Conservation (phyloP, 768 basidiomycete species). For the Pleurotus djamor region DNA sequence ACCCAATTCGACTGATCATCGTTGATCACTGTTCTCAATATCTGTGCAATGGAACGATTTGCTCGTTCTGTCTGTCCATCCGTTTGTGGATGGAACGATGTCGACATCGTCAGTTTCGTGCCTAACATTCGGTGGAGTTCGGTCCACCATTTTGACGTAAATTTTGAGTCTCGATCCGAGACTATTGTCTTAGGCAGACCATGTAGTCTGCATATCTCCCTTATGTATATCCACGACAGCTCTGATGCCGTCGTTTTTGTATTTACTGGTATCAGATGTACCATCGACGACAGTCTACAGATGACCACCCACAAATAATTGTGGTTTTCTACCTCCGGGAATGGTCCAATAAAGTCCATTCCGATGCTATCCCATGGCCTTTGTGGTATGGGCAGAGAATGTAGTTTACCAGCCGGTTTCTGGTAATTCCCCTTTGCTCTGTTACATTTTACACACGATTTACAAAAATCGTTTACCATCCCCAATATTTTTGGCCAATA, state of each 20-base stretch:
- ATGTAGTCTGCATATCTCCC: conserved; percentile 25
- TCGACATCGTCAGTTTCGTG: conserved; percentile 28
- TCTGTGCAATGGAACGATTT: conserved; percentile 26
- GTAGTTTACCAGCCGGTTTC: conserved; percentile 22
- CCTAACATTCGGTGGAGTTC: conserved; percentile 22
- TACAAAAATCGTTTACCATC: conserved; percentile 19
- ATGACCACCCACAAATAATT: conserved; percentile 30
- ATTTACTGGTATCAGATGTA: conserved; percentile 25
- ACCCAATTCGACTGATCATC: conserved; percentile 31
- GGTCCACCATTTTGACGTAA: conserved; percentile 32
- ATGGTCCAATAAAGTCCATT: conserved; percentile 36
- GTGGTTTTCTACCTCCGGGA: conserved; percentile 22
- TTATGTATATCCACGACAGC: conserved; percentile 24
- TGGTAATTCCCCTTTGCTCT: conserved; percentile 14
- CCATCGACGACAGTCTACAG: conserved; percentile 25
- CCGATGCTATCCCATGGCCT: conserved; percentile 33
- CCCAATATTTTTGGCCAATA: conserved; percentile 23
- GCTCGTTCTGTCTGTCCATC: conserved; percentile 28
- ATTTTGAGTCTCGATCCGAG: conserved; percentile 29
- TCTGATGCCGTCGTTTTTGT: conserved; percentile 20
- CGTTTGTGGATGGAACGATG: conserved; percentile 38
- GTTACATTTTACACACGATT: conserved; percentile 19
- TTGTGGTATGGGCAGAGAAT: conserved; percentile 24
- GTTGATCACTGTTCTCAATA: conserved; percentile 18
- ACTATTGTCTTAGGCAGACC: conserved; percentile 25